Conservation (phyloP, 192 early-diverging fungal species). For the Dimargaris verticillata region DNA sequence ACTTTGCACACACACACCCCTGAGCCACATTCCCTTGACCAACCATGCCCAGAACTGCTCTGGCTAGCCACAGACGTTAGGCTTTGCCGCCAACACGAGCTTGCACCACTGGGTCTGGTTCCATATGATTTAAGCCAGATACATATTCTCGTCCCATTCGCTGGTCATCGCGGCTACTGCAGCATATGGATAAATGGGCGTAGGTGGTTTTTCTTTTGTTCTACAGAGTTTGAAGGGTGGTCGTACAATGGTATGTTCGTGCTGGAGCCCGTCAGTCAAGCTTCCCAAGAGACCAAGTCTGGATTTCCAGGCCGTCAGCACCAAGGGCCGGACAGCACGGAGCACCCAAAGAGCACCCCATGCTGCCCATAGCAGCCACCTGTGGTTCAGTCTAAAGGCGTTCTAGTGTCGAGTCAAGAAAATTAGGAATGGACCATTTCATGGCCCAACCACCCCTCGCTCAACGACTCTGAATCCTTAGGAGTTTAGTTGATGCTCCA, state of each 20-base stretch:
- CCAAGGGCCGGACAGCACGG: background rate
- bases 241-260: background rate
- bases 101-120: no score
- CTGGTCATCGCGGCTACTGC: no score
- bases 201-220: no score
- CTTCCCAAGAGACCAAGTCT: background rate
- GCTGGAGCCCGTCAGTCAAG: background rate
- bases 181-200: no score
- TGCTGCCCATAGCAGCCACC: background rate
- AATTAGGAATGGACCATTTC: background rate
- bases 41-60: no score
- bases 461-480: background rate
- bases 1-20: no score
- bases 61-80: no score
- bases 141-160: no score
- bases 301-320: slow-evolving; percentile 5
- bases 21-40: no score
- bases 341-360: background rate
- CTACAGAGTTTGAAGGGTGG: background rate
- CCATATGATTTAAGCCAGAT: no score
- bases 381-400: background rate
- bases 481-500: no score
- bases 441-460: background rate
- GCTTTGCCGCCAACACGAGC: no score
- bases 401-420: background rate